These are phyloP conservation scores for Aschersonia sp. DNA, from an alignment of 2,329 filamentous ascomycete species.

Conservation along the genomic window DNA sequence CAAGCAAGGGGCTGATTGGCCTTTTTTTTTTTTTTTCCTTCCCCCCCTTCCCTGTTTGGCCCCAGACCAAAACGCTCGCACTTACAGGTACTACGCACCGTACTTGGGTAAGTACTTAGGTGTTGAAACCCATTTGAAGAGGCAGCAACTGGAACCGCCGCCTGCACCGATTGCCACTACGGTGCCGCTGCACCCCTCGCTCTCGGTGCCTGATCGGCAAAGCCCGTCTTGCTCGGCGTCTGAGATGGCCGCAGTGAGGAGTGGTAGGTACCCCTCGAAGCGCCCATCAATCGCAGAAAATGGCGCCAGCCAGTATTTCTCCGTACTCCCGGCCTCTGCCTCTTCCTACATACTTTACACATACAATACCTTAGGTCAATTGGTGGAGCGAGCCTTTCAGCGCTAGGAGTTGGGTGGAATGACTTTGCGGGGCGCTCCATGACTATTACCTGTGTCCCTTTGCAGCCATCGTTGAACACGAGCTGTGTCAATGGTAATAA, in stretches of 20 bases:
- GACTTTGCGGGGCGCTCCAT: background rate
- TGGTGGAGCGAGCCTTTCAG: background rate
- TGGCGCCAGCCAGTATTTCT: background rate
- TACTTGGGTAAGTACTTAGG: too few species aligned
- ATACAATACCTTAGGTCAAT: background rate
- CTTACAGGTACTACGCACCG: too few species aligned
- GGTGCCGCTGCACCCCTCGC: too few species aligned
- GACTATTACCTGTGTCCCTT: background rate
- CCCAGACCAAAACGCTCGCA: too few species aligned
- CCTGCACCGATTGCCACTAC: too few species aligned
- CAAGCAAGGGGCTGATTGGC: background rate
- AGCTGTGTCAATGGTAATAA: too few species aligned
- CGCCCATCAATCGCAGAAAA: background rate
- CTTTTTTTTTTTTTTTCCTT: background rate
- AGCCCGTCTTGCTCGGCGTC: background rate
- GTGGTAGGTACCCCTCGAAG: background rate
- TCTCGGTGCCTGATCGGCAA: background rate
- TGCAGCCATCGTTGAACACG: too few species aligned
- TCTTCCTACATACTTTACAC: too few species aligned
- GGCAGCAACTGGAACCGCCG: too few species aligned
- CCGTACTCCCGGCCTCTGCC: too few species aligned
- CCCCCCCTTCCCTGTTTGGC: too few species aligned
- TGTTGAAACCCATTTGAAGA: too few species aligned
- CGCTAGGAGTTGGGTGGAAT: background rate
- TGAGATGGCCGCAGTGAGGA: background rate